These are phyloP conservation scores for Botrytis tulipae DNA, from an alignment of 2,329 filamentous ascomycete genomes.

Conservation along the genomic window DNA sequence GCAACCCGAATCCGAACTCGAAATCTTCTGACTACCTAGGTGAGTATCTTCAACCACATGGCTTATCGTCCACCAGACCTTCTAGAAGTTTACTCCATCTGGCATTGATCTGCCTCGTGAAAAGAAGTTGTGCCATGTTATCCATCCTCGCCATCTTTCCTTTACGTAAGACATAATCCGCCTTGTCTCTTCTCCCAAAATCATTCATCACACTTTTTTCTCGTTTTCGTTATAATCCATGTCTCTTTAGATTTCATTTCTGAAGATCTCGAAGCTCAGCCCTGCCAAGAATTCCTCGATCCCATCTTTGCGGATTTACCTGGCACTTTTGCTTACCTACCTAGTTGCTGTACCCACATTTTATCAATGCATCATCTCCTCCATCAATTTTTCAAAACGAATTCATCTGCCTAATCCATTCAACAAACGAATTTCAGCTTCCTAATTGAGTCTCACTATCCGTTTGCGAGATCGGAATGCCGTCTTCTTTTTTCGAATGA, in stretches of 20 bases:
- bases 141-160: neutral
- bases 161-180: slow-evolving; percentile 7
- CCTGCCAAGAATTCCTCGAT: neutral
- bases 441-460: neutral
- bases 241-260: neutral
- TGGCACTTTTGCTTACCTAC: neutral
- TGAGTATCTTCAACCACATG: neutral
- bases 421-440: neutral
- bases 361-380: neutral
- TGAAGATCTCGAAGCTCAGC: slow-evolving; percentile 1
- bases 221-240: neutral
- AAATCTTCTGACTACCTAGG: neutral
- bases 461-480: neutral
- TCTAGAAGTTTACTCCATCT: neutral
- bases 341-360: neutral
- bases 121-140: neutral
- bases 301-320: neutral
- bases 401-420: neutral
- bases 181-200: neutral
- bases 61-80: neutral
- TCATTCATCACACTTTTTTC: neutral
- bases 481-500: neutral
- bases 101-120: neutral
- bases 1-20: neutral
- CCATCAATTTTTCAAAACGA: neutral